Evolutionary conservation across 345 rosid species (phyloP).

Genomic region (Citrus trifoliata): DNA sequence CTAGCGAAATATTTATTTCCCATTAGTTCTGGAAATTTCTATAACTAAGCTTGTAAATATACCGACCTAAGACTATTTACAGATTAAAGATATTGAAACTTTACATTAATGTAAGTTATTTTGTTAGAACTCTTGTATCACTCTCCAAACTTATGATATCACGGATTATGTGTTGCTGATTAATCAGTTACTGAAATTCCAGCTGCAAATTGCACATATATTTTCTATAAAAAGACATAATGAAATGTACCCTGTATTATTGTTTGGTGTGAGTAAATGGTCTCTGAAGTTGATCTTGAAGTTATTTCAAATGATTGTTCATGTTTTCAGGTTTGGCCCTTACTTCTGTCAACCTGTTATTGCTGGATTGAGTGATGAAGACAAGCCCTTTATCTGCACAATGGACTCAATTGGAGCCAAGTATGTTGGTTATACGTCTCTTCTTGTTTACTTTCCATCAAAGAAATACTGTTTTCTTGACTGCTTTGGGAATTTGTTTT

Average conservation of each 20-base stretch:
- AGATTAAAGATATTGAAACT: background rate
- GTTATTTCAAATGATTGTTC: background rate
- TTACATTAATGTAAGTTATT: background rate
- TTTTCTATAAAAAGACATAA: background rate
- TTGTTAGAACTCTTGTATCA: background rate
- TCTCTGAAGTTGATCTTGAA: background rate
- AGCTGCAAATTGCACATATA: background rate
- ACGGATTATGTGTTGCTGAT: background rate
- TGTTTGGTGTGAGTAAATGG: background rate
- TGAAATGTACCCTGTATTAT: background rate
- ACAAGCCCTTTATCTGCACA: slow-evolving; percentile 96
- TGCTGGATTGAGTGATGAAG: slow-evolving; percentile 91
- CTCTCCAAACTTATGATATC: background rate
- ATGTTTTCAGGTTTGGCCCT: slow-evolving; percentile 77
- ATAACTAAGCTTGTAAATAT: too few relatives aligned
- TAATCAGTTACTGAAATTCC: background rate
- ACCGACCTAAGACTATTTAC: too few relatives aligned
- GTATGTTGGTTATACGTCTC: slow-evolving; percentile 40
- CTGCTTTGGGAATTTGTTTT: background rate
- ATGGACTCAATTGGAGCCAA: slow-evolving; percentile 98
- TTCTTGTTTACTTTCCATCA: background rate
- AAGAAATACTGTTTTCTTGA: background rate
- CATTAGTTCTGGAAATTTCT: background rate
- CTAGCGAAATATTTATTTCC: background rate
- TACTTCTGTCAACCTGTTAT: slow-evolving; percentile 96